These are phyloP conservation scores for Powellomyces hirtus DNA, from an alignment of 192 early-diverging fungal species.

Conservation along the genomic window DNA sequence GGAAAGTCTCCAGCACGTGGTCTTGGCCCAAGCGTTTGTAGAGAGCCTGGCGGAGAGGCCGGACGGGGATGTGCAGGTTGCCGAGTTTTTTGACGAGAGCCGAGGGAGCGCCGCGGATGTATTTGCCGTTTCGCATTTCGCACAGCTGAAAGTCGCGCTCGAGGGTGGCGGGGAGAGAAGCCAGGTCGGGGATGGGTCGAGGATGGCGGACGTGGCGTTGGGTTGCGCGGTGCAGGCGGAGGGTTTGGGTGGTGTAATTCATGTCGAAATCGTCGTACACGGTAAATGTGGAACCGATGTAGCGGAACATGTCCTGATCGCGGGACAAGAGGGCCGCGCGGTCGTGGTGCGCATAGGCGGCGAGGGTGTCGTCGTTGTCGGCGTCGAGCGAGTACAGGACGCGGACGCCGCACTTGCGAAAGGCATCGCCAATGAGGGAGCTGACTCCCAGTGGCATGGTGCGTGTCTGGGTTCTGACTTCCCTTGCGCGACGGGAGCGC, in stretches of 20 bases:
- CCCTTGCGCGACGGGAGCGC: background rate
- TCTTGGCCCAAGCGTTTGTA: conserved; percentile 8
- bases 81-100: background rate
- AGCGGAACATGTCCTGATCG: conserved; percentile 25
- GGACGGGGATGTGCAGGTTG: background rate
- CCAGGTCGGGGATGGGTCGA: background rate
- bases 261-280: background rate
- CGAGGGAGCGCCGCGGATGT: background rate
- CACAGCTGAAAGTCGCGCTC: conserved; percentile 3
- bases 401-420: conserved; percentile 3
- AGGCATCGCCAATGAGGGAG: conserved; percentile 7
- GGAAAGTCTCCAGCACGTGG: background rate
- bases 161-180: background rate
- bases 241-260: background rate
- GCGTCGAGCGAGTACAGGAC: conserved; percentile 16
- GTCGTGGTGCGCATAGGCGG: conserved; percentile 14
- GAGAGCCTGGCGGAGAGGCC: conserved; percentile 26
- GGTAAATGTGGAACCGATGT: background rate
- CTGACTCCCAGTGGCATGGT: background rate
- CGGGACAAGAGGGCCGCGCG: conserved; percentile 5
- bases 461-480: background rate
- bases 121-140: background rate
- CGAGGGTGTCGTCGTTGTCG: conserved; percentile 30
- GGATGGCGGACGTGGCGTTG: background rate
- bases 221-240: background rate